These are phyloP conservation scores for Claviceps quebecensis DNA, from an alignment of 2,329 filamentous ascomycete species.

Conservation along the genomic window DNA sequence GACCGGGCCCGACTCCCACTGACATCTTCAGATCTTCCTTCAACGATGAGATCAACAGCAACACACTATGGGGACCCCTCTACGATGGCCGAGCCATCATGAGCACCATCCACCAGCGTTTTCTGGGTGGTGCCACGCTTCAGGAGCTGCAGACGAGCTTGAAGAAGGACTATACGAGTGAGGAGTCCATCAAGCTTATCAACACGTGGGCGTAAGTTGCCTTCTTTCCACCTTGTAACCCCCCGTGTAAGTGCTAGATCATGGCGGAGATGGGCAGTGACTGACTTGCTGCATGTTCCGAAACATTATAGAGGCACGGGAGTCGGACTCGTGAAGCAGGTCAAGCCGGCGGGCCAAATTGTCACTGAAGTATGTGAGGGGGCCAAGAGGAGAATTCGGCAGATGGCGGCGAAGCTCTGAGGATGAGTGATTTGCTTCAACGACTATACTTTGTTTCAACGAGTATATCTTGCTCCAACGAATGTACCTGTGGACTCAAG, in stretches of 20 bases:
- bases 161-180: conserved; percentile 21
- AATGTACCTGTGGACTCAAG: too few species aligned
- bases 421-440: neutral
- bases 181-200: conserved; percentile 18
- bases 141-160: conserved; percentile 28
- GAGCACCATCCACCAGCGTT: conserved; percentile 25
- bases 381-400: conserved; percentile 20
- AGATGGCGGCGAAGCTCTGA: conserved; percentile 10
- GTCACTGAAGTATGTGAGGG: conserved; percentile 26
- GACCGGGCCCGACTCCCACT: neutral
- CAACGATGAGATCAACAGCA: conserved; percentile 27
- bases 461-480: too few species aligned
- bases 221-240: neutral
- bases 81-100: conserved; percentile 32
- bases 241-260: neutral
- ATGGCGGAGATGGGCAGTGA: neutral
- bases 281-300: neutral
- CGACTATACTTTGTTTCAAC: too few species aligned
- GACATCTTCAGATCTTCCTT: conserved; percentile 20
- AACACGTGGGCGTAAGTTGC: conserved; percentile 25
- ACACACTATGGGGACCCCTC: conserved; percentile 24
- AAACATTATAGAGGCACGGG: conserved; percentile 21
- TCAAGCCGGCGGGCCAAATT: conserved; percentile 27
- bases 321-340: conserved; percentile 29
- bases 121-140: conserved; percentile 23